Conservation (phyloP, 2,329 filamentous ascomycete genomes). For the Metarhizium humberi region DNA sequence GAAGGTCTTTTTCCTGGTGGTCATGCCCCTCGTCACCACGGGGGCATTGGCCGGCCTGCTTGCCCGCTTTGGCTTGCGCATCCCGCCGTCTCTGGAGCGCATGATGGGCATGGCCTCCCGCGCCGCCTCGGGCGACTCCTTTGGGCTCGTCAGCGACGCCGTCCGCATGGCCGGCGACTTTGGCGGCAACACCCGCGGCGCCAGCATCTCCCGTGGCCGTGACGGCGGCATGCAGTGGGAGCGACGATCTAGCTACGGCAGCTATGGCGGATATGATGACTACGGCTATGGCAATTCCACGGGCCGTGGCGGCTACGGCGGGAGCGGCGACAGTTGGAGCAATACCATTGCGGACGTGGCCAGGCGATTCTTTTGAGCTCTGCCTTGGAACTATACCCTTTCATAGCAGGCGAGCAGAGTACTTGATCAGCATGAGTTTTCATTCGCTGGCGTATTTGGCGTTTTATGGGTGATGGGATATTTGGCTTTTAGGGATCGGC, state of each 20-base stretch:
- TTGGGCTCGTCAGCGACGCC: constrained; percentile 45
- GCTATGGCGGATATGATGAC: background rate
- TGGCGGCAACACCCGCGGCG: constrained; percentile 9
- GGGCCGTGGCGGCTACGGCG: constrained; percentile 17
- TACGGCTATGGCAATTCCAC: background rate
- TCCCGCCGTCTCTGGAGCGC: constrained; percentile 56
- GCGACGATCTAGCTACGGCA: constrained; percentile 22
- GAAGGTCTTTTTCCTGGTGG: constrained; percentile 78
- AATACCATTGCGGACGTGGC: constrained; percentile 28
- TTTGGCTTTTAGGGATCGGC: too few species aligned
- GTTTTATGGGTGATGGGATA: too few species aligned
- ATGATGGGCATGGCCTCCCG: constrained; percentile 45
- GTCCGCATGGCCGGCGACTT: constrained; percentile 40
- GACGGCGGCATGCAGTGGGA: constrained; percentile 30
- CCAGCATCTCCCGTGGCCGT: constrained; percentile 23
- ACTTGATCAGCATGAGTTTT: background rate
- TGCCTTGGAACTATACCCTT: background rate
- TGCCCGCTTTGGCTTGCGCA: constrained; percentile 65
- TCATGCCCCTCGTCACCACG: constrained; percentile 80
- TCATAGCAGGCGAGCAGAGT: background rate
- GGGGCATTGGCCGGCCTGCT: constrained; percentile 73
- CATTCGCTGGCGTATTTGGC: too few species aligned
- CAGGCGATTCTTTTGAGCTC: constrained; percentile 31
- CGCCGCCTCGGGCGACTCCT: constrained; percentile 36
- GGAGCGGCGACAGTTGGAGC: constrained; percentile 22